Evolutionary conservation across 2,329 filamentous ascomycete genomes (phyloP), one percentile per base, ranked within the genome.

Genomic region (Acarospora socialis): DNA sequence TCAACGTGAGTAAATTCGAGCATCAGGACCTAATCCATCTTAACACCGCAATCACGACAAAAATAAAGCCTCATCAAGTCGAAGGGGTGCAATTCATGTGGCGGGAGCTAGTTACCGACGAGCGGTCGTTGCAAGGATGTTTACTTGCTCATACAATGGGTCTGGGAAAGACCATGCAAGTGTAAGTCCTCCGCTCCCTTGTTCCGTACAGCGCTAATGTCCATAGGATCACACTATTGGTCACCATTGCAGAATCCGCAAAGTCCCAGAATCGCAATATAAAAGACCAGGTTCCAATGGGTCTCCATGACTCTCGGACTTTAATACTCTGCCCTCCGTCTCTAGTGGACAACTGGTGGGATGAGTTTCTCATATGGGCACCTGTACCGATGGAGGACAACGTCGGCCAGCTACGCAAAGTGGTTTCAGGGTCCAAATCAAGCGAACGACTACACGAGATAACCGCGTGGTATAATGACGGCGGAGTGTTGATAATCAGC

Each of bases 131-230:
- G 12, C 75, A 84, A 52, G 84, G 84, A 2, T 92, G 81, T 48
- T 64, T 92, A 8, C 63, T 93, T 13, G 80, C 84, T 4, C 84
- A 93, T 51, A 82, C 81, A 0, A 93, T 93, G 84, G 86, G 86
- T 2, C 58, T 93, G 2, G 84, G 84, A 10, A 94, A 93, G 58
- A 92, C 84, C 0, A 83, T 92, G 76, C 84, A 93, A 57, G 71
- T 83, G 60, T 66, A 54, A 56, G 61, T 56, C 21, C 14, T 20
- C 14, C 4, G 6, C 21, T 27, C 15, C 5, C 7, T 28, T 15
- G 8, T 32, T 14, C 12, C 7, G 10, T 25, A 5, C 10, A 25
- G 23, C 14, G 10, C 36, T 40, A 37, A 38, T 30, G 8, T 20
- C 30, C 10, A 6, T 36, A 66, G 64, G 4, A 82, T 93, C 37